Conservation (phyloP, 768 basidiomycete genomes). For the Boletus bicolor region DNA sequence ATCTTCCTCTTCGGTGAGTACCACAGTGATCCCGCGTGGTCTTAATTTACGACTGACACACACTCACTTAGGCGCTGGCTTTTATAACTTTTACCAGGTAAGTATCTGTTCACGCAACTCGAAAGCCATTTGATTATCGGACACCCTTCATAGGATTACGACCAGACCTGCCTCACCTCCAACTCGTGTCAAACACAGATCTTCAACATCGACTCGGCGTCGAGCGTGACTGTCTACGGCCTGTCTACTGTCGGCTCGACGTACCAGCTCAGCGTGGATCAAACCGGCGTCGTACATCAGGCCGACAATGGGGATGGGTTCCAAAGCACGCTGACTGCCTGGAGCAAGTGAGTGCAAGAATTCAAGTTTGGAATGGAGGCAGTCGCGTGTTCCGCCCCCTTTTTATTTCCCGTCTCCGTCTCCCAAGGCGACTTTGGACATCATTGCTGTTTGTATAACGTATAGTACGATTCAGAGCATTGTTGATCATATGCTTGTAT, state of each 20-base stretch:
- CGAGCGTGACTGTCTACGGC: slow-evolving; percentile 39
- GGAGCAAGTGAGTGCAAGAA: background rate
- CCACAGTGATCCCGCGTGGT: slow-evolving; percentile 18
- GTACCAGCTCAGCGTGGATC: slow-evolving; percentile 39
- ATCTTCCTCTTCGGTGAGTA: slow-evolving; percentile 42
- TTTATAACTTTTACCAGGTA: slow-evolving; percentile 49
- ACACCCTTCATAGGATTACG: slow-evolving; percentile 33
- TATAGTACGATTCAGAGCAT: too few relatives aligned
- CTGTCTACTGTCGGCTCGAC: slow-evolving; percentile 44
- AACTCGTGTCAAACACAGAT: slow-evolving; percentile 42
- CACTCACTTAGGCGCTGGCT: slow-evolving; percentile 38
- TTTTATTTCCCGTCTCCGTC: too few relatives aligned
- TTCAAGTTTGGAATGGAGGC: background rate
- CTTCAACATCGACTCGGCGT: slow-evolving; percentile 38
- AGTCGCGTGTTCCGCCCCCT: background rate
- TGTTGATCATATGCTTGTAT: too few relatives aligned
- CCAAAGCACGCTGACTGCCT: slow-evolving; percentile 34
- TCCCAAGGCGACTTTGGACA: too few relatives aligned
- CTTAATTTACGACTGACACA: slow-evolving; percentile 26
- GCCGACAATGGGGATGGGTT: slow-evolving; percentile 40
- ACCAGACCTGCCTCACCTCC: slow-evolving; percentile 33
- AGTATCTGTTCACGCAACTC: background rate
- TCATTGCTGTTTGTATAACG: too few relatives aligned
- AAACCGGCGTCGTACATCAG: slow-evolving; percentile 33
- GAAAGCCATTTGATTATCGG: background rate